phyloP scores from a whole-genome alignment of 2,329 filamentous ascomycete species.

The Cadophora sp. region DNA sequence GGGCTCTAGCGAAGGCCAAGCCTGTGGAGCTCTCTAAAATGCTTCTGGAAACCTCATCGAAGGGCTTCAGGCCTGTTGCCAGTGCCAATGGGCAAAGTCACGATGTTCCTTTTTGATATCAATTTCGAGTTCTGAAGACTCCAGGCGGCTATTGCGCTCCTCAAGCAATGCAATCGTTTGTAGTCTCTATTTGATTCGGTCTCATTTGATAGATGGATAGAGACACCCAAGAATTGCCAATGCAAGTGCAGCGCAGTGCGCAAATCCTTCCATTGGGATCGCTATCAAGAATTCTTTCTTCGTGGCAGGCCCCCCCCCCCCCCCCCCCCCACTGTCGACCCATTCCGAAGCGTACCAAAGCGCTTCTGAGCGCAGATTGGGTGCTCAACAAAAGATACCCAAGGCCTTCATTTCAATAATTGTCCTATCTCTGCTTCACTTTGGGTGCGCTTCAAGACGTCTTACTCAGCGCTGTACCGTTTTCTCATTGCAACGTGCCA shows the following conservation, averaged over 20 bases:
- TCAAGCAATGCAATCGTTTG: not conserved
- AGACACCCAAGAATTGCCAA: not conserved
- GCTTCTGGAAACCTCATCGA: slow-evolving; percentile 18
- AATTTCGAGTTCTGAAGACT: slow-evolving; percentile 1
- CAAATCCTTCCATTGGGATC: not conserved
- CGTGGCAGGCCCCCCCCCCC: no score
- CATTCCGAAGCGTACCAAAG: slow-evolving; percentile 10
- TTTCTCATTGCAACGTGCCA: not conserved
- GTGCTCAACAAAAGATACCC: not conserved
- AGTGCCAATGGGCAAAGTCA: slow-evolving; percentile 1
- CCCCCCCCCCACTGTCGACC: slow-evolving; percentile 5
- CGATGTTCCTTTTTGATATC: slow-evolving; percentile 18
- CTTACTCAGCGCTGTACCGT: slow-evolving; percentile 6
- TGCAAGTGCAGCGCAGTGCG: not conserved
- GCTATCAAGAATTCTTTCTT: not conserved
- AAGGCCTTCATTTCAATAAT: slow-evolving; percentile 1
- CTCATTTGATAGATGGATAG: not conserved
- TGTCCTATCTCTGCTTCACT: not conserved
- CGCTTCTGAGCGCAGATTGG: slow-evolving; percentile 5
- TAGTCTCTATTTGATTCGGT: not conserved
- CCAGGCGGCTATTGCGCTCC: not conserved
- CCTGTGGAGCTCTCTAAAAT: not conserved
- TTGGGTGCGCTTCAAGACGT: not conserved
- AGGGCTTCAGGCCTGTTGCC: not conserved
- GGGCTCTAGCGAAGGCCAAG: not conserved